phyloP scores from a whole-genome alignment of 495 filamentous ascomycete genomes.

The Aspergillus coremiiformis region DNA sequence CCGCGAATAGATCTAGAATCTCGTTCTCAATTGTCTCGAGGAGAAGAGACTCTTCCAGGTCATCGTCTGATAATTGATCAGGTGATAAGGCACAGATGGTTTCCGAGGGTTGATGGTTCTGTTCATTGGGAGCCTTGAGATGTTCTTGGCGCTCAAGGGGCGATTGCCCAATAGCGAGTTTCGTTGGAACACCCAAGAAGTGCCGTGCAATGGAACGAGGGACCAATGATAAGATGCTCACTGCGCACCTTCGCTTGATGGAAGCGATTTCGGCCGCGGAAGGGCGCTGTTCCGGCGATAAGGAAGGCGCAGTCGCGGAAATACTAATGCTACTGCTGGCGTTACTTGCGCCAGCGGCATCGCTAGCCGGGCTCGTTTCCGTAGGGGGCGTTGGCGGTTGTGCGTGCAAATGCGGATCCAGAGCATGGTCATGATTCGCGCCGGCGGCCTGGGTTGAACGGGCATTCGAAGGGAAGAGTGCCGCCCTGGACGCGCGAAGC shows the following conservation, averaged over 20 bases:
- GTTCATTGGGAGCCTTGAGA: not conserved
- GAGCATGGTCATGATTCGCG: slow-evolving; percentile 17
- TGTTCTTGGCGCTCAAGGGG: slow-evolving; percentile 1
- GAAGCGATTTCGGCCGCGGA: slow-evolving; percentile 35
- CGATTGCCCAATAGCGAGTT: slow-evolving; percentile 5
- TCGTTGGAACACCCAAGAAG: slow-evolving; percentile 28
- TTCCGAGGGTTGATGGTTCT: not conserved
- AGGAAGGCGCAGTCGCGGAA: slow-evolving; percentile 7
- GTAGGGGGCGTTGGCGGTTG: slow-evolving; percentile 18
- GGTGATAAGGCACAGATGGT: slow-evolving; percentile 1
- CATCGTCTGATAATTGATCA: not conserved
- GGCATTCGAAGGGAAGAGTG: slow-evolving; percentile 74
- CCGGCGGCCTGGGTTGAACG: slow-evolving; percentile 27
- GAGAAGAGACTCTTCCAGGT: slow-evolving; percentile 26
- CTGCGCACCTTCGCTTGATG: slow-evolving; percentile 52
- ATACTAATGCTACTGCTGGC: slow-evolving; percentile 15
- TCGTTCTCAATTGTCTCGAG: slow-evolving; percentile 38
- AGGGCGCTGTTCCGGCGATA: slow-evolving; percentile 14
- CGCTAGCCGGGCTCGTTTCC: slow-evolving; percentile 8
- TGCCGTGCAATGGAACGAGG: slow-evolving; percentile 33
- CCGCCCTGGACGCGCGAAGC: slow-evolving; percentile 61
- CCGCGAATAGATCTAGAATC: slow-evolving; percentile 65
- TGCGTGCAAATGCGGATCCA: slow-evolving; percentile 26
- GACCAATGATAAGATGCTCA: slow-evolving; percentile 41
- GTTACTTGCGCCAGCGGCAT: slow-evolving; percentile 17